These are phyloP conservation scores for Areca catechu DNA, from an alignment of 176 grass and related monocot species.

Conservation along the genomic window DNA sequence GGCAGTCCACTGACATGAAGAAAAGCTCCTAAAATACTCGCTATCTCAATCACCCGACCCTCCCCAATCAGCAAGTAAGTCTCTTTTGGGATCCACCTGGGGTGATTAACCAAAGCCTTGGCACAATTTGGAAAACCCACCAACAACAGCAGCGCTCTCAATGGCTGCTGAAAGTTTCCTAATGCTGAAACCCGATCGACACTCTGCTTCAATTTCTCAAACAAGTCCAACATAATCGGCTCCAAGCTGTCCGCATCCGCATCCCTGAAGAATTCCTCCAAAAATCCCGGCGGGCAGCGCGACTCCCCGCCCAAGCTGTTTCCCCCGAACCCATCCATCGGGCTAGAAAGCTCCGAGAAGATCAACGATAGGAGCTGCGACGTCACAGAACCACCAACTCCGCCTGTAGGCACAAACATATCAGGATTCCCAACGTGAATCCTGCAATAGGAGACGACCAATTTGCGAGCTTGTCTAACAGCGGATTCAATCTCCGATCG, in stretches of 20 bases:
- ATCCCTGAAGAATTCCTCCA: slow-evolving; percentile 62
- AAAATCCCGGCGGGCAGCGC: slow-evolving; percentile 45
- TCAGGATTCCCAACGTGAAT: slow-evolving; percentile 70
- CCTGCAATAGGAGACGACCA: slow-evolving; percentile 69
- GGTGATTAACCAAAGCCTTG: slow-evolving; percentile 78
- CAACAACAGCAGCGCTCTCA: slow-evolving; percentile 57
- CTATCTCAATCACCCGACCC: slow-evolving; percentile 76
- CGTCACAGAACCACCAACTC: slow-evolving; percentile 27
- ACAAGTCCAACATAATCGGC: slow-evolving; percentile 46
- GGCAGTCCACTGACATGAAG: slow-evolving; percentile 79
- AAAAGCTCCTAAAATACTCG: slow-evolving; percentile 71
- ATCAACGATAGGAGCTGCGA: slow-evolving; percentile 55
- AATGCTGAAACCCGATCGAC: slow-evolving; percentile 58
- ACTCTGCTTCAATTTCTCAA: slow-evolving; percentile 53
- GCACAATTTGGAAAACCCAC: slow-evolving; percentile 57
- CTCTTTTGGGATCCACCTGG: slow-evolving; percentile 67
- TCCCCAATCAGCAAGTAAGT: slow-evolving; percentile 61
- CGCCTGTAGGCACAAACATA: slow-evolving; percentile 38
- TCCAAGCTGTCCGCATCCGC: slow-evolving; percentile 58
- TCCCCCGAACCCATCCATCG: slow-evolving; percentile 38
- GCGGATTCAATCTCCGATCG: slow-evolving; percentile 38
- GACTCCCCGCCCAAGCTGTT: slow-evolving; percentile 32
- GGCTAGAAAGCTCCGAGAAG: slow-evolving; percentile 49
- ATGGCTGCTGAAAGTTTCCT: slow-evolving; percentile 77
- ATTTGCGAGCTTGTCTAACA: slow-evolving; percentile 39